Evolutionary conservation across 176 grass and related monocot genomes (phyloP).

Genomic region (Aegilops umbellulata): DNA sequence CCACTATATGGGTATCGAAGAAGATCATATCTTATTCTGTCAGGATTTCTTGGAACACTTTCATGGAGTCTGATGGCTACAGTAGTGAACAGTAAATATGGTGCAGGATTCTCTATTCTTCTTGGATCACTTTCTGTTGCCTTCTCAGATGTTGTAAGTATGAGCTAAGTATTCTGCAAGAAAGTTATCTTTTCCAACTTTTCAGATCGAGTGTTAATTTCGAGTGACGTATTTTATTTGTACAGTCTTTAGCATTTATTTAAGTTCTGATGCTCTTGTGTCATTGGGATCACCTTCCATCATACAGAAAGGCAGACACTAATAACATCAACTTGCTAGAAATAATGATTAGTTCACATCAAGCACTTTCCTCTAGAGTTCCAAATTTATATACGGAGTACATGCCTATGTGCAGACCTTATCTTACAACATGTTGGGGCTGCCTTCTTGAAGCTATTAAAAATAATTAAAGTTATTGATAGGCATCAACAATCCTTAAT

Average conservation of each 20-base stretch:
- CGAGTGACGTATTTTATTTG: neutral
- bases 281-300: neutral
- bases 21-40: constrained; percentile 94
- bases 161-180: constrained; percentile 11
- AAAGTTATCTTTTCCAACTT: neutral
- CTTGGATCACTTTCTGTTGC: constrained; percentile 98
- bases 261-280: neutral
- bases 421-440: constrained; percentile 8
- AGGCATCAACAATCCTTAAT: neutral
- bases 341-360: constrained; percentile 7
- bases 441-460: constrained; percentile 12
- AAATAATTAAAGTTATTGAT: constrained; percentile 1
- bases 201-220: neutral
- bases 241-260: neutral
- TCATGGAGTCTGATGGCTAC: constrained; percentile 94
- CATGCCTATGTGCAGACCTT: neutral
- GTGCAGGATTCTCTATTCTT: constrained; percentile 79
- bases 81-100: constrained; percentile 89
- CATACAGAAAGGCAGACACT: neutral
- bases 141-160: constrained; percentile 98
- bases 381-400: neutral
- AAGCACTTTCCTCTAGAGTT: neutral
- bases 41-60: constrained; percentile 94
- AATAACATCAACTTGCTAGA: neutral
- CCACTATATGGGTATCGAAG: constrained; percentile 96